Conservation (phyloP, 2,329 filamentous ascomycete species). For the Pseudogymnoascus sp. region DNA sequence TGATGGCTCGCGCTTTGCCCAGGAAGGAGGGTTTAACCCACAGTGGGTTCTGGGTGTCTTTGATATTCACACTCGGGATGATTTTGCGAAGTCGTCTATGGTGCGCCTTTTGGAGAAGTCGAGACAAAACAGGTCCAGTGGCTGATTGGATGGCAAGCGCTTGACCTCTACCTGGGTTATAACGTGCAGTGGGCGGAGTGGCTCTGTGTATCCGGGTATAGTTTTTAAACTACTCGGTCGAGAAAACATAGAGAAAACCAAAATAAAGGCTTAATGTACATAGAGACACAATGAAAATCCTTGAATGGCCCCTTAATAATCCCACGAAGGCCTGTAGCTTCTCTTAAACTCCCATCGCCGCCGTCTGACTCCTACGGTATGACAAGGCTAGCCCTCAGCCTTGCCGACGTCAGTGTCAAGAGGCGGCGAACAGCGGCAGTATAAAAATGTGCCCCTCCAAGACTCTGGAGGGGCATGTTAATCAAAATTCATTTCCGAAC, state of each 20-base stretch:
- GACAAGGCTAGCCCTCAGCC: background rate
- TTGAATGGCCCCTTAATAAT: background rate
- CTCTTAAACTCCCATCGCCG: background rate
- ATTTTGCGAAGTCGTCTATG: no score
- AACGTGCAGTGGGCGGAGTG: no score
- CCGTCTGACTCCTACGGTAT: background rate
- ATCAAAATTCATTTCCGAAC: background rate
- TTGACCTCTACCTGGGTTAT: no score
- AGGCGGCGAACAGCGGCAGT: slow-evolving; percentile 1
- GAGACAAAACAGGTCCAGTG: no score
- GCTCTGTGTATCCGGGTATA: no score
- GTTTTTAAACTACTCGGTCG: background rate
- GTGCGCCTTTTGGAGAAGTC: no score
- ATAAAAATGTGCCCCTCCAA: slow-evolving; percentile 5
- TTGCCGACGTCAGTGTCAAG: background rate
- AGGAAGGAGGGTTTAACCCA: background rate
- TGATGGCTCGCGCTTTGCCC: background rate
- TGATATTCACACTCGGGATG: no score
- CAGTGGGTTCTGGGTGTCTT: background rate
- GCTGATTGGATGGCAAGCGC: no score
- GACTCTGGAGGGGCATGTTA: background rate
- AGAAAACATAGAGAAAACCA: no score
- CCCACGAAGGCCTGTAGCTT: background rate
- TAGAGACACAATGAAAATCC: background rate
- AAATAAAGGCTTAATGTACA: background rate